Percentiles rank a stretch among this genome's conserved stretches.
These are phyloP conservation scores for Irpex sp. DNA, from an alignment of 1,284 basidiomycete species.

Conservation along the genomic window DNA sequence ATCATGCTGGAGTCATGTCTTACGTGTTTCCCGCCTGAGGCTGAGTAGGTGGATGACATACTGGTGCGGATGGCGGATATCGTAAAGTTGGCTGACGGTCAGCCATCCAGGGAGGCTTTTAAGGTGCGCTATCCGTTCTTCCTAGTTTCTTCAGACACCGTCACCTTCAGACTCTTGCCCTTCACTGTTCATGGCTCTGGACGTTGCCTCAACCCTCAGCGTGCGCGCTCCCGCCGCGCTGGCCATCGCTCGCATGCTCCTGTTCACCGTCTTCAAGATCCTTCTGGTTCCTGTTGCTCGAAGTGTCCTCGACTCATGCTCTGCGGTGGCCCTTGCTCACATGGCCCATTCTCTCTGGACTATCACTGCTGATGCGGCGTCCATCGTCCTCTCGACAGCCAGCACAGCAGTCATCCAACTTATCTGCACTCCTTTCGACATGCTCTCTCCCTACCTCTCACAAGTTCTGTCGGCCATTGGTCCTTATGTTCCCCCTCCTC, in stretches of 20 bases:
- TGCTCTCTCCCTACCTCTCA: not conserved
- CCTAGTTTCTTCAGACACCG: not conserved
- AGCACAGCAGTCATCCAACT: not conserved
- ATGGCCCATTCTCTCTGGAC: not conserved
- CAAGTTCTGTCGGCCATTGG: not conserved
- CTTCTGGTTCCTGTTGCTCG: constrained; percentile 35
- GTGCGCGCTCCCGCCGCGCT: not conserved
- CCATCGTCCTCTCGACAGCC: not conserved
- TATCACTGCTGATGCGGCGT: not conserved
- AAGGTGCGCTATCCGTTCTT: not conserved
- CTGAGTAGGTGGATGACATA: too few species aligned
- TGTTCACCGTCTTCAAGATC: constrained; percentile 37
- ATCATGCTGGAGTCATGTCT: too few species aligned
- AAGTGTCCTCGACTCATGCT: constrained; percentile 38
- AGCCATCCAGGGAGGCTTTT: not conserved
- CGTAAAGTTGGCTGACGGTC: not conserved
- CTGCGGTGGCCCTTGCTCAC: constrained; percentile 18
- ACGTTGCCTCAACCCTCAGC: not conserved
- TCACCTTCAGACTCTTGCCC: not conserved
- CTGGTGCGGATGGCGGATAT: too few species aligned
- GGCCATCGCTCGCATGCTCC: constrained; percentile 41
- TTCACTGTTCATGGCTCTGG: not conserved
- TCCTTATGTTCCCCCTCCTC: not conserved
- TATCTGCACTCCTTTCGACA: not conserved
- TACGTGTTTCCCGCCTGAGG: too few species aligned